A percentile compares a stretch with the other conserved stretches of the same genome.
phyloP scores from a whole-genome alignment of 2,329 filamentous ascomycete genomes.

The Stagonosporopsis tanaceti region DNA sequence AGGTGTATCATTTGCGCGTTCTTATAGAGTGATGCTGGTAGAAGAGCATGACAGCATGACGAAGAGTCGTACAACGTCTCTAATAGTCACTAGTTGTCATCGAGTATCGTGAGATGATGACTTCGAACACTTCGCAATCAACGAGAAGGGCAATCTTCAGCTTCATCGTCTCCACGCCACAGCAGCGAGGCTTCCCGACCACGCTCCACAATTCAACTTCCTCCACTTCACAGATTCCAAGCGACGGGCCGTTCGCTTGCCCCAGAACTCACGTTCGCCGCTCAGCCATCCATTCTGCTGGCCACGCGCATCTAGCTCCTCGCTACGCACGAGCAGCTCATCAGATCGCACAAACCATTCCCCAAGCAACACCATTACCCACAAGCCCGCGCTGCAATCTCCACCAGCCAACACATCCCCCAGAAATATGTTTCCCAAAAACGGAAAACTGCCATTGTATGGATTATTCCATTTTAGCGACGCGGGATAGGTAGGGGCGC shows the following conservation, averaged over 20 bases:
- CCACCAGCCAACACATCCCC: conserved; percentile 20
- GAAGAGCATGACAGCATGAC: not conserved
- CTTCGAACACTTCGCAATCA: not conserved
- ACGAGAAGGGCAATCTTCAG: not conserved
- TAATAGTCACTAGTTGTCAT: not conserved
- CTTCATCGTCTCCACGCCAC: not conserved
- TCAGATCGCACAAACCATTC: conserved; percentile 1
- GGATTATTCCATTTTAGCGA: conserved; percentile 1
- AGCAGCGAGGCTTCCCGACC: not conserved
- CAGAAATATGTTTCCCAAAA: not conserved
- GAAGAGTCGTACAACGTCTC: not conserved
- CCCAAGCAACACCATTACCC: not conserved
- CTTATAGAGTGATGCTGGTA: not conserved
- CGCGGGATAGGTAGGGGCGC: conserved; percentile 1
- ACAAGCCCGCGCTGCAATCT: conserved; percentile 3
- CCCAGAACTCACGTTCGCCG: conserved; percentile 5
- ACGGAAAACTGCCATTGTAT: not conserved
- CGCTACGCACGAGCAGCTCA: conserved; percentile 14
- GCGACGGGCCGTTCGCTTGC: conserved; percentile 1
- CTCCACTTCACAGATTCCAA: not conserved
- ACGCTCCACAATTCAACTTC: not conserved
- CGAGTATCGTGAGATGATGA: not conserved
- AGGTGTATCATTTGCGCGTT: not conserved
- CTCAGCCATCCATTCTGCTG: conserved; percentile 13
- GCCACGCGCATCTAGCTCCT: conserved; percentile 17